Percentiles rank a stretch among this genome's conserved stretches.
Evolutionary conservation across 75 land plant genomes (phyloP).

Genomic region (Selaginella moellendorffii): DNA sequence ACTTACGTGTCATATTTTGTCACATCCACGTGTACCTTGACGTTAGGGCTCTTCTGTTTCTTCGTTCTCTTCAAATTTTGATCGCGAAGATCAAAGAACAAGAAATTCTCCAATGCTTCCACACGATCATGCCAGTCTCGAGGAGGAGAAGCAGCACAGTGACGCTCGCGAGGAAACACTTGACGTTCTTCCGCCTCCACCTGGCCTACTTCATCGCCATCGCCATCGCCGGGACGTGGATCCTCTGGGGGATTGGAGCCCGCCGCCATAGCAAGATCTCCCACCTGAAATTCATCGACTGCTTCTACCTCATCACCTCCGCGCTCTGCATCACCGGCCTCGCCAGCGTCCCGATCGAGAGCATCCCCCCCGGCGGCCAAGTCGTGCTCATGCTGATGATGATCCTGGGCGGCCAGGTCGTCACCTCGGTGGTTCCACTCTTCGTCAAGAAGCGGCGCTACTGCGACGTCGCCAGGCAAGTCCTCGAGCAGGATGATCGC

Average conservation of each 20-base stretch:
- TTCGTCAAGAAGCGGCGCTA: constrained; percentile 14
- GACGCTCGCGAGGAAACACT: no score
- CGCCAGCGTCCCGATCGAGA: constrained; percentile 44
- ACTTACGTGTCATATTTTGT: no score
- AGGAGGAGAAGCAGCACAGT: no score
- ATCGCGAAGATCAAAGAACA: no score
- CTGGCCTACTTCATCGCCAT: constrained; percentile 9
- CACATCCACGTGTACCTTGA: no score
- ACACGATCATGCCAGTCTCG: no score
- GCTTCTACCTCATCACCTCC: constrained; percentile 49
- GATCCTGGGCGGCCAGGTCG: constrained; percentile 42
- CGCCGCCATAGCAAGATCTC: background rate
- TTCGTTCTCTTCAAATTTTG: no score
- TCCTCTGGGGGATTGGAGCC: background rate
- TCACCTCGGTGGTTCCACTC: constrained; percentile 35
- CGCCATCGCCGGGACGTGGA: constrained; percentile 5
- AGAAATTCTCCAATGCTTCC: no score
- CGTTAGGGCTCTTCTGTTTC: no score
- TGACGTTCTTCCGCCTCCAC: constrained; percentile 9
- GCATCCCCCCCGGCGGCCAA: constrained; percentile 35
- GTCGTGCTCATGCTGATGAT: constrained; percentile 39
- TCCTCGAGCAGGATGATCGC: background rate
- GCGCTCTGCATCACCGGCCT: constrained; percentile 56
- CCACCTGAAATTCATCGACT: constrained; percentile 28
- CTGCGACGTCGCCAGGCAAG: background rate